Evolutionary conservation across 768 basidiomycete species (phyloP).

Genomic region (Naganishia friedmannii): DNA sequence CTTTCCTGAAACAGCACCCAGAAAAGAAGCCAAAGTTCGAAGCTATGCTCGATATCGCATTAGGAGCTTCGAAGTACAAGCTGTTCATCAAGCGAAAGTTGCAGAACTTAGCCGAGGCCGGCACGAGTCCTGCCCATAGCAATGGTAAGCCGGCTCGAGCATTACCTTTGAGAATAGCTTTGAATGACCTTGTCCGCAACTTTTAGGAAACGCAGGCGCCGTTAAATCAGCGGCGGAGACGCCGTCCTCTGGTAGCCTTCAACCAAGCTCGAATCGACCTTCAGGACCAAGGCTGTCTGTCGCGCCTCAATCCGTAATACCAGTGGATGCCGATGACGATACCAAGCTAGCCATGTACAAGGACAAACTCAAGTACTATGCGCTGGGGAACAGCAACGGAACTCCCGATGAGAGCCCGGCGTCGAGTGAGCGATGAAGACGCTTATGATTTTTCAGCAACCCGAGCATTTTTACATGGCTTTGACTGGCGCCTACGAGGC

Average conservation of each 20-base stretch:
- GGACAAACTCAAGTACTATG: slow-evolving; percentile 25
- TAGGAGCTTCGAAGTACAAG: slow-evolving; percentile 27
- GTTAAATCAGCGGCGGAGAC: background rate
- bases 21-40: slow-evolving; percentile 41
- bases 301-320: slow-evolving; percentile 7
- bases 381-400: background rate
- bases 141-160: too few species aligned
- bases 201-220: background rate
- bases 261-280: background rate
- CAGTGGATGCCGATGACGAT: slow-evolving; percentile 26
- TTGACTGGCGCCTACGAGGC: background rate
- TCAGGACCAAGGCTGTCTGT: background rate
- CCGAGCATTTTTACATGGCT: background rate
- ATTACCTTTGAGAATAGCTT: background rate
- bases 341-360: slow-evolving; percentile 27
- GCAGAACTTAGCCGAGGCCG: slow-evolving; percentile 19
- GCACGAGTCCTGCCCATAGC: background rate
- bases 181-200: background rate
- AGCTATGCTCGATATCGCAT: slow-evolving; percentile 8
- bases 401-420: background rate
- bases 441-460: background rate
- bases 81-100: slow-evolving; percentile 31
- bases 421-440: background rate
- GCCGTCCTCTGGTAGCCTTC: background rate
- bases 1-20: slow-evolving; percentile 86